Percentiles rank a stretch among this genome's conserved stretches.
These are phyloP conservation scores for Noccaea caerulescens DNA, from an alignment of 345 rosid species.

Conservation along the genomic window DNA sequence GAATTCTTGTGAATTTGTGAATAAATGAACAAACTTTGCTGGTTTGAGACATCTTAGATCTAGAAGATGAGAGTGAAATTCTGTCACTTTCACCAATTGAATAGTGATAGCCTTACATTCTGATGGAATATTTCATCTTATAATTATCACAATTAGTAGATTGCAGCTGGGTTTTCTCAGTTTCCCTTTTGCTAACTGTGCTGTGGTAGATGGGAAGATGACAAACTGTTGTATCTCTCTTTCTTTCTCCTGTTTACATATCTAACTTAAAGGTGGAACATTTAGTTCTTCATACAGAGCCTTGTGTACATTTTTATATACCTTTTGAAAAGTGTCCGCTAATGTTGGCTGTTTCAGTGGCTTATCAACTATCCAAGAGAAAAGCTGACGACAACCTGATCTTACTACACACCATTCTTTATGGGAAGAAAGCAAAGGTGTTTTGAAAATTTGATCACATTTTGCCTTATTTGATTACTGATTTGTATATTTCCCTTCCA, in stretches of 20 bases:
- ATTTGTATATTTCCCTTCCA: background rate
- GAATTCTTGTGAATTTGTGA: conserved; percentile 4
- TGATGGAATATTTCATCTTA: background rate
- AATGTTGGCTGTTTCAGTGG: conserved; percentile 67
- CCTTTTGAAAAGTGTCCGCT: conserved; percentile 36
- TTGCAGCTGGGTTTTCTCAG: conserved; percentile 13
- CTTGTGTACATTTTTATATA: conserved; percentile 5
- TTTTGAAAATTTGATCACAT: conserved; percentile 7
- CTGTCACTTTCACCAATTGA: background rate
- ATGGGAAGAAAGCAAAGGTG: conserved; percentile 98
- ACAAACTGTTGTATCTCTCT: background rate
- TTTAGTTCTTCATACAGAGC: background rate
- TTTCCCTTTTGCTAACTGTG: background rate
- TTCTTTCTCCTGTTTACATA: conserved; percentile 13
- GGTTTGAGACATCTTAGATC: conserved; percentile 25
- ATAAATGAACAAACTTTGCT: conserved; percentile 5
- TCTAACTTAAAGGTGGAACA: background rate
- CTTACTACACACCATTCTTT: conserved; percentile 74
- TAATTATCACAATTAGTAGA: background rate
- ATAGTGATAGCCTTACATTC: background rate
- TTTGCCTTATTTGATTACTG: conserved; percentile 6
- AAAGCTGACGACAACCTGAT: conserved; percentile 87
- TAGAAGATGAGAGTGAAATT: conserved; percentile 22
- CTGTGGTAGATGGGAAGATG: conserved; percentile 17
- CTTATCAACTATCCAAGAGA: conserved; percentile 94